Evolutionary conservation across 176 grass and related monocot species (phyloP), one percentile per base, ranked within the genome.

Genomic region (Puya raimondii): DNA sequence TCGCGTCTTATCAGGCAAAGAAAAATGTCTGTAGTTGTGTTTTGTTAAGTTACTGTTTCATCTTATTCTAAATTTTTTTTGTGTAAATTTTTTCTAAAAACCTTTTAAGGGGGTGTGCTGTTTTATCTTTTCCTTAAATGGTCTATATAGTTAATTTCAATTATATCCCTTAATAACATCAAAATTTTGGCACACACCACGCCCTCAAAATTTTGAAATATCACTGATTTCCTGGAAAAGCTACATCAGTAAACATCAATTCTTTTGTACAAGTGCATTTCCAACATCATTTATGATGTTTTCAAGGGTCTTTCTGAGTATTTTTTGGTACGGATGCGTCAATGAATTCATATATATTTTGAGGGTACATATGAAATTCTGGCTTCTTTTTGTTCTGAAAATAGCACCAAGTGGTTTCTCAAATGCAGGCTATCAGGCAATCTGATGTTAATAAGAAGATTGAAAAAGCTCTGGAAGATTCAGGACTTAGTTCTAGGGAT

Each of bases 1-100:
- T 87, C 64, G 74, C 86, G 70, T 80, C 81, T 80, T 96, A 96
- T 71, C 85, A 81, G 81, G 64, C 85, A 71, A 96, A 87, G 53
- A 81, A 79, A 81, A 88, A 79, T 50, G 93, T 96, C 47, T 23
- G 75, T 15, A n/a, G 57, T 12, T 14, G 1, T n/a, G 18, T 10
- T 10, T 12, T 66, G 51, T 4, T 67, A 59, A 23, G 2, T 63
- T 61, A 11, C 14, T 49, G 9, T 15, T n/a, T 61, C 16, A 1
- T 51, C 27, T 69, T 1, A 33, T 53, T 23, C 27, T 2, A 12
- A 33, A 66, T 16, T 20, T 13, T 10, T 10, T 33, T 49, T 52
- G n/a, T 18, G 56, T 7, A 61, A 61, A 18, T 61, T 61, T 16
- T 61, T 61, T 61, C 17, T 42, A 42, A 42, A 42, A 42, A 42